Base-by-base conservation (phyloP, 2,329 filamentous ascomycete genomes). In the Alternaria viburni region DNA sequence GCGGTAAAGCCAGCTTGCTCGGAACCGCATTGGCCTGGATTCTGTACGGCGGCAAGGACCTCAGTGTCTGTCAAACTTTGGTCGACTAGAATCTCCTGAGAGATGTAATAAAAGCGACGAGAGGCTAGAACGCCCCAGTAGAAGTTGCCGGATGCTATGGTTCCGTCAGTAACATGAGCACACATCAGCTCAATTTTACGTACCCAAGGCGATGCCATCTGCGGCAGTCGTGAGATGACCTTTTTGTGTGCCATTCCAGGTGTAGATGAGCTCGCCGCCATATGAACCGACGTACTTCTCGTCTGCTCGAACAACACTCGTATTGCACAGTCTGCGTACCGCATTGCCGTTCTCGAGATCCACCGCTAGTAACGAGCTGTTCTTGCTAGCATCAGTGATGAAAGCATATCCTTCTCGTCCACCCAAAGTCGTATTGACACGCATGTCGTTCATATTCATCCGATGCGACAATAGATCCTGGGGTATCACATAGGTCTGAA, bases 1-100 rank as follows among this genome's bases (percentile, higher is more conserved):
- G 81, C 80, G 3, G 80, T 81, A 65, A 82, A 80, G 7, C 81
- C 81, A 10, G 80, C 81, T 66, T 82, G 81, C 57, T 83, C 80
- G 3, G 75, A 78, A 11, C 72, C 80, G 43, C 78, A 76, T 64
- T 83, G 76, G 7, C 81, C 80, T 8, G 80, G 79, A 54, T 78
- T 70, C 55, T 79, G 77, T 6, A 83, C 81, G 3, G 74, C 75
- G 6, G 71, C 73, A 3, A 81, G 66, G 3, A 82, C 69, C 19
- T 81, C 74, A 0, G 70, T 74, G 25, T 83, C 80, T 4, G 74
- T 74, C 6, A 74, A 66, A 19, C 64, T 71, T 5, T 63, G 61
- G 64, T 82, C 65, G 47, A 79, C 68, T 6, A 82, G 43, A 5
- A 72, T 57, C 5, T 70, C 70, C 55, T 83, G 81, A 2, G 78